Percentiles rank a stretch among this genome's conserved stretches.
phyloP scores from a whole-genome alignment of 306 rosid species.

The Acacia acuminata region DNA sequence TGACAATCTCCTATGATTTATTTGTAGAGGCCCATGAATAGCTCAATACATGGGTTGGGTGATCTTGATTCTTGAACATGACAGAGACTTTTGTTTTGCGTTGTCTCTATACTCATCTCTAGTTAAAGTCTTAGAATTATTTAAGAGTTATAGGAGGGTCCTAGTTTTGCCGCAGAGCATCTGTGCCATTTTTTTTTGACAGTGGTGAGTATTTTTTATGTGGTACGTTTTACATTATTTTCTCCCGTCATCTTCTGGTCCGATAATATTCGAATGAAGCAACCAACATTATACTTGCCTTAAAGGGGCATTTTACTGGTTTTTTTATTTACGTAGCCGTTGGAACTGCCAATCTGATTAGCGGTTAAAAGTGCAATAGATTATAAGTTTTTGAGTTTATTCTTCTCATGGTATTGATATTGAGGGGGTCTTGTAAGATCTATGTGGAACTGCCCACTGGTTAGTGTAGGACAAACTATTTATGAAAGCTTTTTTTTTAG shows the following conservation, averaged over 20 bases:
- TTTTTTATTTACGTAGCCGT: background rate
- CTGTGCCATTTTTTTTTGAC: conserved; percentile 12
- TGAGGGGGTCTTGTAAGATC: background rate
- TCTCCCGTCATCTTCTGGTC: background rate
- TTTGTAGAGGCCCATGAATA: conserved; percentile 29
- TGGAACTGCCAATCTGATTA: background rate
- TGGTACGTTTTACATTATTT: conserved; percentile 33
- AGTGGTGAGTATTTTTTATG: conserved; percentile 9
- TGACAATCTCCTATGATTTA: conserved; percentile 60
- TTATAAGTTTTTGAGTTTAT: background rate
- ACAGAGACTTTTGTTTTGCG: conserved; percentile 12
- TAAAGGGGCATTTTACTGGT: background rate
- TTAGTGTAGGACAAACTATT: background rate
- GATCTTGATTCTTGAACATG: conserved; percentile 25
- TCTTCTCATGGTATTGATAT: background rate
- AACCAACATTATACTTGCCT: conserved; percentile 2
- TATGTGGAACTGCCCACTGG: background rate
- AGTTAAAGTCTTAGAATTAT: conserved; percentile 40
- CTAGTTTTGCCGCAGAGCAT: conserved; percentile 27
- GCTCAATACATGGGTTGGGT: conserved; percentile 3
- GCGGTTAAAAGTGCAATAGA: background rate
- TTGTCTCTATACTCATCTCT: conserved; percentile 11
- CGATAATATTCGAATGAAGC: background rate
- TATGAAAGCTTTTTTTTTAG: too few relatives aligned
- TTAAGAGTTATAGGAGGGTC: conserved; percentile 26